These are phyloP conservation scores for Aspergillus sclerotiicarbonarius DNA, from an alignment of 495 filamentous ascomycete genomes.

Conservation along the genomic window DNA sequence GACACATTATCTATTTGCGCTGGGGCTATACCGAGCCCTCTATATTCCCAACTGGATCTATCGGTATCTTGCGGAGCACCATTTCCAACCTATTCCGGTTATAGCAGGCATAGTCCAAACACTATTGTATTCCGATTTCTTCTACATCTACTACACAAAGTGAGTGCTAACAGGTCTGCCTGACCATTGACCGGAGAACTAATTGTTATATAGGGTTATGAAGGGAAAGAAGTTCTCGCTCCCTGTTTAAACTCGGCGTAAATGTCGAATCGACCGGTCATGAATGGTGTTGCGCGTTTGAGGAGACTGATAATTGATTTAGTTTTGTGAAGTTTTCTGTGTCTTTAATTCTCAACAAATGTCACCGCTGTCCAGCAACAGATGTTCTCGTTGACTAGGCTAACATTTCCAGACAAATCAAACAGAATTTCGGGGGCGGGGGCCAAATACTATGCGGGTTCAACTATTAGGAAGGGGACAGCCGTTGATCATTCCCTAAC, in stretches of 20 bases:
- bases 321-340: background rate
- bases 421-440: too few species aligned
- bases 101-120: slow-evolving; percentile 90
- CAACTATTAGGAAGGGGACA: too few species aligned
- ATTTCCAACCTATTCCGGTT: slow-evolving; percentile 79
- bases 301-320: slow-evolving; percentile 1
- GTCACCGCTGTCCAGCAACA: background rate
- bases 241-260: slow-evolving; percentile 57
- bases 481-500: too few species aligned
- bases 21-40: slow-evolving; percentile 84
- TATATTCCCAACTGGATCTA: slow-evolving; percentile 99
- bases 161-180: slow-evolving; percentile 33
- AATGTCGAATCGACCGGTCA: background rate
- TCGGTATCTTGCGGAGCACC: slow-evolving; percentile 72
- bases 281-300: background rate
- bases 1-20: slow-evolving; percentile 95
- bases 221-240: slow-evolving; percentile 88
- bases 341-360: background rate
- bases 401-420: too few species aligned
- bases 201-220: slow-evolving; percentile 55
- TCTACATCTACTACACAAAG: slow-evolving; percentile 99
- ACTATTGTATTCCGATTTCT: slow-evolving; percentile 95
- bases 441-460: too few species aligned
- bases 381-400: too few species aligned
- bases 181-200: slow-evolving; percentile 14